phyloP scores from a whole-genome alignment of 176 grass and related monocot species.

The Oryza punctata region DNA sequence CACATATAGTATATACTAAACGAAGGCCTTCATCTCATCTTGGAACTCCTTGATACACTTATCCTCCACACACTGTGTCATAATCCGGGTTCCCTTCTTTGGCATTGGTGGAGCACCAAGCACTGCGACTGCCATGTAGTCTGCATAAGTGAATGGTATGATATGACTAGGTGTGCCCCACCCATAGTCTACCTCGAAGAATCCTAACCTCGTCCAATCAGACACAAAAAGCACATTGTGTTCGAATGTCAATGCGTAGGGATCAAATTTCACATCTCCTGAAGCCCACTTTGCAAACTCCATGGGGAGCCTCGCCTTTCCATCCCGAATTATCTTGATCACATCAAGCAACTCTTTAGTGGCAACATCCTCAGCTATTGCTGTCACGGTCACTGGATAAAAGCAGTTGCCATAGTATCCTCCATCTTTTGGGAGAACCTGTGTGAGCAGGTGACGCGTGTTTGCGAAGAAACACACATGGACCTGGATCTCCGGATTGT shows the following conservation, averaged over 20 bases:
- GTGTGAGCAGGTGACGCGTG: conserved; percentile 54
- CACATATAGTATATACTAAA: neutral
- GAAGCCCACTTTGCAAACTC: conserved; percentile 49
- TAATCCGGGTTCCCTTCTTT: conserved; percentile 63
- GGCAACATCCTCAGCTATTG: conserved; percentile 21
- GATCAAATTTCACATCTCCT: conserved; percentile 53
- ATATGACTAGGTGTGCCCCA: conserved; percentile 67
- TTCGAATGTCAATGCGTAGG: conserved; percentile 48
- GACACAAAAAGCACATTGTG: conserved; percentile 72
- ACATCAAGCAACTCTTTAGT: conserved; percentile 36
- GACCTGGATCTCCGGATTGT: conserved; percentile 28
- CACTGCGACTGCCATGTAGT: conserved; percentile 71
- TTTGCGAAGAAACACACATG: conserved; percentile 77
- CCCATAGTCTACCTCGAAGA: conserved; percentile 64
- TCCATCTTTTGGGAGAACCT: conserved; percentile 46
- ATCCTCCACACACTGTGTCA: conserved; percentile 64
- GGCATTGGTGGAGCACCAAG: conserved; percentile 49
- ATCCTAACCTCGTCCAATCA: conserved; percentile 71
- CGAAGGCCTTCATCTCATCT: conserved; percentile 60
- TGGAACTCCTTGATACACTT: conserved; percentile 44
- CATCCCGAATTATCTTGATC: conserved; percentile 64
- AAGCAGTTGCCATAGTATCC: conserved; percentile 78
- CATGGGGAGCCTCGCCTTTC: conserved; percentile 45
- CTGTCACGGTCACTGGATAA: conserved; percentile 58
- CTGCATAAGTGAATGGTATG: conserved; percentile 57